Conservation (phyloP, 768 basidiomycete species). For the Neoboletus brunneissimus region DNA sequence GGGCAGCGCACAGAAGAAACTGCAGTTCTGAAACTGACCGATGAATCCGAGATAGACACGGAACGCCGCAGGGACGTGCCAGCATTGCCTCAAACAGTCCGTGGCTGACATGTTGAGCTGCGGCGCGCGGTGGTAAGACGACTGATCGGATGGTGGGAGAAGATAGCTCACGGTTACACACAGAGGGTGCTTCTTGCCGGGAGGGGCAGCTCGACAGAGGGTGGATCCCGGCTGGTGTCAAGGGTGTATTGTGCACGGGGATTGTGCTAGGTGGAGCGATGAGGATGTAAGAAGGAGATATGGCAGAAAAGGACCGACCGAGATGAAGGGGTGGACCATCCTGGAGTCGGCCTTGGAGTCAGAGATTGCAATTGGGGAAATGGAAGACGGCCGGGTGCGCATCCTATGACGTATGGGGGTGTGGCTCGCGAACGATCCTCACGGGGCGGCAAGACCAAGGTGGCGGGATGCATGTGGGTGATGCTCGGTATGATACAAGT, state of each 20-base stretch:
- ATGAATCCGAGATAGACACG: constrained; percentile 6
- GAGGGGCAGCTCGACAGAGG: constrained; percentile 50
- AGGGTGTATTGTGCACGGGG: constrained; percentile 57
- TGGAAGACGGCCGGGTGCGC: constrained; percentile 2
- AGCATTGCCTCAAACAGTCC: constrained; percentile 71
- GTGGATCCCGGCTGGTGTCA: constrained; percentile 59
- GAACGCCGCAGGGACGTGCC: constrained; percentile 34
- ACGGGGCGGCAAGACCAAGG: not conserved
- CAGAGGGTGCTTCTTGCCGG: constrained; percentile 38
- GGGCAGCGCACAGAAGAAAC: constrained; percentile 68
- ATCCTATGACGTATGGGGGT: constrained; percentile 27
- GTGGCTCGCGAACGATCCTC: constrained; percentile 4
- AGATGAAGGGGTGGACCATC: constrained; percentile 45
- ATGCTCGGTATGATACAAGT: constrained; percentile 24
- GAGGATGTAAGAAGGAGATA: not conserved
- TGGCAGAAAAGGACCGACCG: constrained; percentile 29
- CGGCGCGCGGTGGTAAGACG: constrained; percentile 16
- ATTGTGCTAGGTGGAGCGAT: constrained; percentile 4
- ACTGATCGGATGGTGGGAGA: constrained; percentile 2
- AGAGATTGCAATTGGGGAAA: constrained; percentile 21
- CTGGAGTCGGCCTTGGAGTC: constrained; percentile 28
- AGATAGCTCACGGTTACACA: constrained; percentile 51
- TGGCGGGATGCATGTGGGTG: constrained; percentile 12
- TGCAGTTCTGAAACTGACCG: constrained; percentile 45
- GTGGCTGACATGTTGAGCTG: constrained; percentile 65